A percentile compares a stretch with the other conserved stretches of the same genome.
phyloP scores from a whole-genome alignment of 768 basidiomycete genomes.

The Dacryopinax spathularia region DNA sequence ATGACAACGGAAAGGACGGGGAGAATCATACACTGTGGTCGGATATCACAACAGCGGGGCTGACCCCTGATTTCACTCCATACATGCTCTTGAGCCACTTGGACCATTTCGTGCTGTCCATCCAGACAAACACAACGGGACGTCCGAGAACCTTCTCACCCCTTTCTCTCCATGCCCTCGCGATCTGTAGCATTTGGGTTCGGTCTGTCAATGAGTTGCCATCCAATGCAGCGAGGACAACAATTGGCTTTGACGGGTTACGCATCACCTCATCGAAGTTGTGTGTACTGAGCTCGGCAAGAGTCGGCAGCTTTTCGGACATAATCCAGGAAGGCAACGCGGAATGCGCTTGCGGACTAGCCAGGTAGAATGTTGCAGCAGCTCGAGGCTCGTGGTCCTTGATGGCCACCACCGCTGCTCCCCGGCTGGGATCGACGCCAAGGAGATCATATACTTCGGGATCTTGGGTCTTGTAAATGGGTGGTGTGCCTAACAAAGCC shows the following conservation, averaged over 20 bases:
- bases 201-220: not conserved
- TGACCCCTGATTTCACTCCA: conserved; percentile 33
- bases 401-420: conserved; percentile 9
- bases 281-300: conserved; percentile 58
- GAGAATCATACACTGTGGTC: conserved; percentile 37
- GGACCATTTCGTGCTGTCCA: conserved; percentile 72
- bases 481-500: conserved; percentile 35
- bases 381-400: conserved; percentile 7
- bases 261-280: conserved; percentile 82
- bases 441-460: conserved; percentile 23
- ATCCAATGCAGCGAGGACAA: conserved; percentile 45
- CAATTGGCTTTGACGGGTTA: conserved; percentile 54
- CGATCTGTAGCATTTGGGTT: conserved; percentile 22
- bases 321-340: conserved; percentile 43
- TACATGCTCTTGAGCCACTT: conserved; percentile 91
- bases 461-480: conserved; percentile 33
- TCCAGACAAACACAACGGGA: conserved; percentile 69
- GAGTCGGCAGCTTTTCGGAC: conserved; percentile 54
- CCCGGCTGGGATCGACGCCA: conserved; percentile 20
- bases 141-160: conserved; percentile 15
- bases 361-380: conserved; percentile 7
- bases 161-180: conserved; percentile 20
- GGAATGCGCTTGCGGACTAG: conserved; percentile 16
- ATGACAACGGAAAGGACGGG: not conserved
- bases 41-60: conserved; percentile 46